These are phyloP conservation scores for Salix purpurea DNA, from an alignment of 345 rosid species.

Conservation along the genomic window DNA sequence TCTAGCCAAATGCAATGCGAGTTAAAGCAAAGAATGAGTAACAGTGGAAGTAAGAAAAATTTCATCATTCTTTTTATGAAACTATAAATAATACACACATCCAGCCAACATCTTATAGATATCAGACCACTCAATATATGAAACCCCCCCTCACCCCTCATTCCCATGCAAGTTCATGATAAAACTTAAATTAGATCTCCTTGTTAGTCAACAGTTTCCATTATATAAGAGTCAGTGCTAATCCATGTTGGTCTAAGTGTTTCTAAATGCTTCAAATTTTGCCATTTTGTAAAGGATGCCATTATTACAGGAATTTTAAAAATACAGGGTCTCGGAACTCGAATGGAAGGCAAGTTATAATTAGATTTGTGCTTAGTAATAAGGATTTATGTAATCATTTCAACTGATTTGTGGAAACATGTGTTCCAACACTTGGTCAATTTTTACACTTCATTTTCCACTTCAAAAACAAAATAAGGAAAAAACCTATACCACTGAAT, in stretches of 20 bases:
- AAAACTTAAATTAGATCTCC: not conserved
- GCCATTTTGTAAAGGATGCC: not conserved
- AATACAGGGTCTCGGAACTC: no score
- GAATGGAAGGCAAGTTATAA: not conserved
- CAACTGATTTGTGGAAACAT: not conserved
- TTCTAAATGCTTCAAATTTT: not conserved
- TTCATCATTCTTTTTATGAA: not conserved
- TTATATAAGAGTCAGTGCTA: not conserved
- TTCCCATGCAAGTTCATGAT: not conserved
- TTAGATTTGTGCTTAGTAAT: not conserved
- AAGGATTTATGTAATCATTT: not conserved
- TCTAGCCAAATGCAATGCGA: constrained; percentile 32
- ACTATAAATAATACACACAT: not conserved
- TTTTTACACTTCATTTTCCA: no score
- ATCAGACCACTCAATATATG: not conserved
- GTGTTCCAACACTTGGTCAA: no score
- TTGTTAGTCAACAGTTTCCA: not conserved
- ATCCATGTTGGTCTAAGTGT: not conserved
- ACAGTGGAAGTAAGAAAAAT: not conserved
- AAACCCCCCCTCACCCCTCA: not conserved
- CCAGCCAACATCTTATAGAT: not conserved
- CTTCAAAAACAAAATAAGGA: not conserved
- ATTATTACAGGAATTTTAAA: no score
- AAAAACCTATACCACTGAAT: not conserved
- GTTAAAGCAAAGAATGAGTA: not conserved